phyloP scores from a whole-genome alignment of 768 basidiomycete genomes.

The Suillus americanus region DNA sequence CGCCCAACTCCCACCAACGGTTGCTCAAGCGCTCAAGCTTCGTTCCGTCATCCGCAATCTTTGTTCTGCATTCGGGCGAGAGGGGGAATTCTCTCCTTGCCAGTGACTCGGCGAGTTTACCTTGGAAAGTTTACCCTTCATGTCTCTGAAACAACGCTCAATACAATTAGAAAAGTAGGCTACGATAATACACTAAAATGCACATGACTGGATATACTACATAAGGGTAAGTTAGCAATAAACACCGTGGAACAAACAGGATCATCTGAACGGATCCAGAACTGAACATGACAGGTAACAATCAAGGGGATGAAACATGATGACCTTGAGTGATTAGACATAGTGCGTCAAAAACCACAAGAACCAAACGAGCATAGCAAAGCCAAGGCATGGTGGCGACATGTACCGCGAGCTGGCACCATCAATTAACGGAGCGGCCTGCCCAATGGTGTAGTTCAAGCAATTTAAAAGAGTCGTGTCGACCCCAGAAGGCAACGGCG shows the following conservation, averaged over 20 bases:
- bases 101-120: neutral
- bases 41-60: neutral
- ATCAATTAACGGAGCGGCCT: conserved; percentile 55
- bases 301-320: neutral
- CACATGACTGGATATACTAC: too few relatives aligned
- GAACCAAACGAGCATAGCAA: conserved; percentile 19
- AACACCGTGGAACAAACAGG: neutral
- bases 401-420: conserved; percentile 23
- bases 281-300: neutral
- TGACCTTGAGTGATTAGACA: neutral
- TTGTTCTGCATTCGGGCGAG: neutral
- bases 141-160: too few relatives aligned
- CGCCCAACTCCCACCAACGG: neutral
- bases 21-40: too few relatives aligned
- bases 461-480: conserved; percentile 52
- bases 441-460: conserved; percentile 62
- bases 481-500: conserved; percentile 52
- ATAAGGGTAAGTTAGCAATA: neutral
- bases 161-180: neutral
- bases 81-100: neutral
- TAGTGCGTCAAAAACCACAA: conserved; percentile 13
- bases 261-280: neutral
- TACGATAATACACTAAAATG: neutral
- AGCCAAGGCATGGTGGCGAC: conserved; percentile 3
- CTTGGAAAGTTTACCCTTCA: neutral